phyloP scores from a whole-genome alignment of 768 basidiomycete species.

The Mycena galopus region DNA sequence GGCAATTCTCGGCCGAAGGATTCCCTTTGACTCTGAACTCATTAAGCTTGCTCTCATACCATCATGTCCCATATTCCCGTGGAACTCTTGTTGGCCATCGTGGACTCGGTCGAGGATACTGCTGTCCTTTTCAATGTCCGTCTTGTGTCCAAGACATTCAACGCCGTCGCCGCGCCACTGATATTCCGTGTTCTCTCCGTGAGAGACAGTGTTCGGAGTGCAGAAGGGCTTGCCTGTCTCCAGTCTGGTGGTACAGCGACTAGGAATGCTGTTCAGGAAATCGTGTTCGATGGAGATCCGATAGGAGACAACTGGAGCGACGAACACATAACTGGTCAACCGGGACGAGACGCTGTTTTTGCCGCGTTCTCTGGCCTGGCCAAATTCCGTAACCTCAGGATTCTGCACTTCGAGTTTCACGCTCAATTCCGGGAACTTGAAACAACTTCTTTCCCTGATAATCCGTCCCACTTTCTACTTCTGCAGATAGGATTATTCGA shows the following conservation, averaged over 20 bases:
- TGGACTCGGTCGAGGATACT: not conserved
- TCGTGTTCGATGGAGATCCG: not conserved
- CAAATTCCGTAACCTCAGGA: not conserved
- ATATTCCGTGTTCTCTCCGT: slow-evolving; percentile 10
- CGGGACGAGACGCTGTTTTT: not conserved
- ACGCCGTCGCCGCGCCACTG: not conserved
- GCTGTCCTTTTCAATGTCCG: slow-evolving; percentile 5
- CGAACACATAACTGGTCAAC: too few relatives aligned
- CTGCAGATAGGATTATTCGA: not conserved
- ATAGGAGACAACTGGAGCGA: too few relatives aligned
- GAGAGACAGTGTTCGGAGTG: slow-evolving; percentile 13
- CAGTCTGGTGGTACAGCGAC: slow-evolving; percentile 2
- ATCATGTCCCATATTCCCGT: not conserved
- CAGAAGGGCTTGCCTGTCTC: not conserved
- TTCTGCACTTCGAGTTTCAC: not conserved
- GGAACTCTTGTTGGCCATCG: not conserved
- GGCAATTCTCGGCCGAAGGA: too few relatives aligned
- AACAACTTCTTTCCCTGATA: too few relatives aligned
- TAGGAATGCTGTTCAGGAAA: not conserved
- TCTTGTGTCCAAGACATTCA: slow-evolving; percentile 23
- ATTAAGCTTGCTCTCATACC: too few relatives aligned
- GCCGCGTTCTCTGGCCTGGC: not conserved
- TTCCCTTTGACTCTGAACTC: too few relatives aligned
- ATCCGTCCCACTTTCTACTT: not conserved
- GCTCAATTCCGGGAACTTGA: not conserved